Evolutionary conservation across 228 moss, liverwort and hornwort genomes (phyloP).

Genomic region (Sphagnum magellanicum): DNA sequence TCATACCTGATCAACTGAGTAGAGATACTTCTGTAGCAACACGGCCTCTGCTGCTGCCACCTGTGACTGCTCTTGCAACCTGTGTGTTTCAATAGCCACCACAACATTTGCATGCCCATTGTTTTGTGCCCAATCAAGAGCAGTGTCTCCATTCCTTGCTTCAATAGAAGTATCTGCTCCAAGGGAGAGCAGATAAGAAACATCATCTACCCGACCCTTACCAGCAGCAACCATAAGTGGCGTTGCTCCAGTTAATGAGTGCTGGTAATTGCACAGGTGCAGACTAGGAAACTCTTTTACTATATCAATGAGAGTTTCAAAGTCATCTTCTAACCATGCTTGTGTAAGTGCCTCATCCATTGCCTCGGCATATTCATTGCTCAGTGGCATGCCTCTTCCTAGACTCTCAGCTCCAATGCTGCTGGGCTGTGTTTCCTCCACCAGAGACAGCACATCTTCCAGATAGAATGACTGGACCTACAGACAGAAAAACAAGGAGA

Average conservation of each 20-base stretch:
- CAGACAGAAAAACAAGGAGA: neutral
- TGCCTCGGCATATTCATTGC: conserved; percentile 69
- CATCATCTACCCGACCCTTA: conserved; percentile 79
- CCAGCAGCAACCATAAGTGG: conserved; percentile 88
- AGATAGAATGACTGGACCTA: conserved; percentile 83
- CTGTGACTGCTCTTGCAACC: conserved; percentile 36
- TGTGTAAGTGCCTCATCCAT: conserved; percentile 84
- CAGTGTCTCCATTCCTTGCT: conserved; percentile 68
- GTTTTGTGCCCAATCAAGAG: conserved; percentile 71
- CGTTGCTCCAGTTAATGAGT: conserved; percentile 85
- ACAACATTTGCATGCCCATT: conserved; percentile 60
- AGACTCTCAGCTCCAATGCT: conserved; percentile 16
- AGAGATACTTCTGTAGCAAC: conserved; percentile 69
- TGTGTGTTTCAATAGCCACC: conserved; percentile 37
- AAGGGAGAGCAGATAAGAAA: conserved; percentile 61
- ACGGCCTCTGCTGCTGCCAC: conserved; percentile 51
- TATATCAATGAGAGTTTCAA: conserved; percentile 72
- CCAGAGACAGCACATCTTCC: conserved; percentile 79
- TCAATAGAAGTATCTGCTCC: conserved; percentile 70
- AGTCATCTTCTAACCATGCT: conserved; percentile 91
- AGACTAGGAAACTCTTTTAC: conserved; percentile 68
- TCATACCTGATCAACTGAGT: conserved; percentile 73
- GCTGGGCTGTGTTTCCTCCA: conserved; percentile 27
- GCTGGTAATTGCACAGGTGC: conserved; percentile 75
- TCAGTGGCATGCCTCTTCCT: conserved; percentile 21